Percentiles rank a stretch among this genome's conserved stretches.
Conservation (phyloP, 805 yeast genomes). For the Kazachstania kunashirensis region DNA sequence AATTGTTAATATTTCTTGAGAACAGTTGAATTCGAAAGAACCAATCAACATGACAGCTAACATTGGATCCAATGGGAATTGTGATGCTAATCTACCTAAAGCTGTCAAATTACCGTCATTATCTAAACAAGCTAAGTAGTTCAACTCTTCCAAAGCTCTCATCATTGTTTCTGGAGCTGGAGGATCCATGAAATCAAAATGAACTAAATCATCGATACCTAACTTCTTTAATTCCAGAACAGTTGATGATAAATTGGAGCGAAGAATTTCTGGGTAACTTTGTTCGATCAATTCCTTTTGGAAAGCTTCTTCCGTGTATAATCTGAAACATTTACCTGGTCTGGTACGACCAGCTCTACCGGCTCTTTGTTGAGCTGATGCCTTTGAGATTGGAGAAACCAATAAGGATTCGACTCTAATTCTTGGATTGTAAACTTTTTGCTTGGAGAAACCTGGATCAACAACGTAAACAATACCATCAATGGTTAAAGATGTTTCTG, state of each 20-base stretch:
- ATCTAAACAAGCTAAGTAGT: conserved; percentile 78
- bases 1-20: conserved; percentile 78
- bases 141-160: conserved; percentile 94
- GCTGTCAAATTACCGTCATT: conserved; percentile 89
- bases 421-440: conserved; percentile 93
- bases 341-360: conserved; percentile 99
- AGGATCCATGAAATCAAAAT: conserved; percentile 97
- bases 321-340: conserved; percentile 94
- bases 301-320: conserved; percentile 95
- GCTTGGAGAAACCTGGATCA: conserved; percentile 95
- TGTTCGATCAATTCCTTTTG: conserved; percentile 89
- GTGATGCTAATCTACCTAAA: conserved; percentile 81
- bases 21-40: conserved; percentile 75
- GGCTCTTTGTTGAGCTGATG: conserved; percentile 96
- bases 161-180: conserved; percentile 99
- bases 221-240: conserved; percentile 88
- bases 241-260: conserved; percentile 84
- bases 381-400: conserved; percentile 94
- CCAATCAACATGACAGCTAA: conserved; percentile 87
- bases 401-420: conserved; percentile 88
- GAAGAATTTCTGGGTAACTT: conserved; percentile 88
- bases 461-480: conserved; percentile 97
- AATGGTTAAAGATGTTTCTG: conserved; percentile 94
- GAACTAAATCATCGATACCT: conserved; percentile 92
- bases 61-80: conserved; percentile 93